phyloP scores from a whole-genome alignment of 1,139 yeast genomes.

The Komagataea norvegica region DNA sequence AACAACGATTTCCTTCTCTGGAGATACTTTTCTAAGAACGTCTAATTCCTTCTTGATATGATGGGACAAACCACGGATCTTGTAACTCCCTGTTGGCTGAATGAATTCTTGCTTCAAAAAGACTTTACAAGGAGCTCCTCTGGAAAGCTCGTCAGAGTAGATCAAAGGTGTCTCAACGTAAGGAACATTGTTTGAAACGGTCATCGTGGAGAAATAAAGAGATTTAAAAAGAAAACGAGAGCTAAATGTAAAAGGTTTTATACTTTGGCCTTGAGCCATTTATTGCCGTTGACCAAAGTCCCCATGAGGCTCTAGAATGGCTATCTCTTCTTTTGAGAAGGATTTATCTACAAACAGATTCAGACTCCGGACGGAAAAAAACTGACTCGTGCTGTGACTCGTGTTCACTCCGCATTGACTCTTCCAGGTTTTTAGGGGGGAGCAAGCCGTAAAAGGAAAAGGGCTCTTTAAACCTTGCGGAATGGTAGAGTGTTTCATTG shows the following conservation, averaged over 20 bases:
- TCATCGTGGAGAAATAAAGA: conserved; percentile 10
- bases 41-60: conserved; percentile 31
- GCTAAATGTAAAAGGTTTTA: no score
- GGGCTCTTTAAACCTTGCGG: no score
- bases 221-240: no score
- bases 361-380: no score
- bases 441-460: no score
- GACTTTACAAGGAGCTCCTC: conserved; percentile 41
- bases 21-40: conserved; percentile 8
- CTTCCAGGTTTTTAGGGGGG: no score
- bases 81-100: conserved; percentile 74
- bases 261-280: no score
- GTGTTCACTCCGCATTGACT: no score
- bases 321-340: not conserved
- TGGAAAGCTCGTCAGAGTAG: conserved; percentile 35
- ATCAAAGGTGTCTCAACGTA: conserved; percentile 41
- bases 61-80: conserved; percentile 60
- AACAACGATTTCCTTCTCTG: conserved; percentile 38
- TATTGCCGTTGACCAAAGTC: no score
- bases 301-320: not conserved
- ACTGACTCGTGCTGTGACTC: no score
- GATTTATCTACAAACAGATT: no score
- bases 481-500: no score
- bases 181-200: conserved; percentile 26
- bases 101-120: conserved; percentile 57